These are phyloP conservation scores for Neurospora sp. DNA, from an alignment of 495 filamentous ascomycete genomes.

Conservation along the genomic window DNA sequence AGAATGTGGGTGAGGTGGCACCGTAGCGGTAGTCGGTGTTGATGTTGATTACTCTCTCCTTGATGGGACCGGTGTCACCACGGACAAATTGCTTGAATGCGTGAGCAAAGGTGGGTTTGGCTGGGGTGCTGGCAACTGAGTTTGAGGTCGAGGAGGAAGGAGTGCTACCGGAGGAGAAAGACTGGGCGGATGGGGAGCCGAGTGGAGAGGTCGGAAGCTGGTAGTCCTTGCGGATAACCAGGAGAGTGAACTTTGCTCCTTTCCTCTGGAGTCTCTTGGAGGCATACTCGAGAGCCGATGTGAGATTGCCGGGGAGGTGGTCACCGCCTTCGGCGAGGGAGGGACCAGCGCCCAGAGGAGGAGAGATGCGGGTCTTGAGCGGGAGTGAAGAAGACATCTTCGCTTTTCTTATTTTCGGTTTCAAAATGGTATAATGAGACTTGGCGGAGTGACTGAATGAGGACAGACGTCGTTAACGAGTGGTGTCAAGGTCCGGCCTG, in stretches of 20 bases:
- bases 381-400: conserved; percentile 14
- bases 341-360: conserved; percentile 43
- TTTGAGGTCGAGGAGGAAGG: conserved; percentile 10
- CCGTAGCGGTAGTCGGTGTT: conserved; percentile 16
- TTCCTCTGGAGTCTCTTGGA: conserved; percentile 39
- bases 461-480: not conserved
- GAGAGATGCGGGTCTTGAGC: conserved; percentile 40
- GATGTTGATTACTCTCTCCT: conserved; percentile 18
- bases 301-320: conserved; percentile 34
- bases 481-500: not conserved
- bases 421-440: not conserved
- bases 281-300: conserved; percentile 38
- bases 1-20: conserved; percentile 19
- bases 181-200: not conserved
- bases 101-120: conserved; percentile 17
- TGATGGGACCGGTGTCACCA: conserved; percentile 16
- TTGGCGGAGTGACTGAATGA: not conserved
- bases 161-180: conserved; percentile 1
- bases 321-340: conserved; percentile 35
- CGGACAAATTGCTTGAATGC: conserved; percentile 32
- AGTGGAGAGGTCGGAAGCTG: conserved; percentile 28
- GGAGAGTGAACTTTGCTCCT: conserved; percentile 32
- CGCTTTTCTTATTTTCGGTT: not conserved
- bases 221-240: conserved; percentile 40
- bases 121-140: conserved; percentile 18